Percentiles rank a stretch among this genome's conserved stretches.
Conservation (phyloP, 2,329 filamentous ascomycete genomes). For the Clarireedia paspali region DNA sequence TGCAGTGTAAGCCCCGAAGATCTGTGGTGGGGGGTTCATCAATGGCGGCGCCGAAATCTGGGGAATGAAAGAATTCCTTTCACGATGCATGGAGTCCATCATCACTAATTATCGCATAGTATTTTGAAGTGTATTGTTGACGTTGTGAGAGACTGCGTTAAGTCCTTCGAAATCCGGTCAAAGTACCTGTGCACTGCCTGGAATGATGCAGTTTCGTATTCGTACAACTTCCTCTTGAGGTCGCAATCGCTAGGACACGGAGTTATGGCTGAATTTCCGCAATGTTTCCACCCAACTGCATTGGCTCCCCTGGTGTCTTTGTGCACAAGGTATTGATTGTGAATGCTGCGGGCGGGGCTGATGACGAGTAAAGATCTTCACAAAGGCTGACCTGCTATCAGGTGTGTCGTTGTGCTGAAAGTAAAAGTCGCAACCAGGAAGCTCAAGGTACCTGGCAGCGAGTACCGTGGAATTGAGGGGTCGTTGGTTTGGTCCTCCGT, state of each 20-base stretch:
- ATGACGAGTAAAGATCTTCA: neutral
- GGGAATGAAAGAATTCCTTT: slow-evolving; percentile 37
- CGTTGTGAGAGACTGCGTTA: neutral
- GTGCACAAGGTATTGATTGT: neutral
- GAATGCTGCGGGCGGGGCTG: neutral
- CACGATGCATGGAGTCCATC: slow-evolving; percentile 12
- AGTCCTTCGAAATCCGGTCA: too few species aligned
- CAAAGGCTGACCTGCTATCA: neutral
- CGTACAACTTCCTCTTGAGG: neutral
- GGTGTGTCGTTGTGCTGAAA: too few species aligned
- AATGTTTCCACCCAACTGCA: neutral
- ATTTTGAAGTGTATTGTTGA: neutral
- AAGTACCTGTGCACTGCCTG: neutral
- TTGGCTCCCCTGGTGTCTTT: neutral
- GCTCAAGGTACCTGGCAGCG: too few species aligned
- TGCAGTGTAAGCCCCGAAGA: slow-evolving; percentile 56
- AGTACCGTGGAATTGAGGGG: neutral
- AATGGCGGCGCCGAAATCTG: slow-evolving; percentile 52
- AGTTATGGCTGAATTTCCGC: neutral
- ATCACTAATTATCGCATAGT: slow-evolving; percentile 15
- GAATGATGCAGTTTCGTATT: slow-evolving; percentile 4
- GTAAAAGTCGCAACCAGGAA: neutral
- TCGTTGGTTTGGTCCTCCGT: neutral
- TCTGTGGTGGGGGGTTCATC: slow-evolving; percentile 60
- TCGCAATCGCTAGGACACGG: neutral